Conservation (phyloP, 768 basidiomycete genomes). For the Leccinum barrowsii region DNA sequence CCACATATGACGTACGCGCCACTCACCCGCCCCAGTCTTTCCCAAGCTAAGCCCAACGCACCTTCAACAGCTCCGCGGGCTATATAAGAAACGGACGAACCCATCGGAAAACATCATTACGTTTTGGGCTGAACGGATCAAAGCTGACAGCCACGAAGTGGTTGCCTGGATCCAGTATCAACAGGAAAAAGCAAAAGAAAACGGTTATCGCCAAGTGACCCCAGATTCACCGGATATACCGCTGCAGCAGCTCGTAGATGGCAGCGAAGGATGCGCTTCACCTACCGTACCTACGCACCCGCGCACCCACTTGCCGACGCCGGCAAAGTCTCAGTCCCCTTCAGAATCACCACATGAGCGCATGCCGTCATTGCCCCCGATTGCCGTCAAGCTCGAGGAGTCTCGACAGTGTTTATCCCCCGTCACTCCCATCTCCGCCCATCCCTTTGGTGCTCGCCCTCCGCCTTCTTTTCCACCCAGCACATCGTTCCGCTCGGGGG, state of each 20-base stretch:
- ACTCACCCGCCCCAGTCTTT: conserved; percentile 22
- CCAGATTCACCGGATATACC: conserved; percentile 16
- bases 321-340: conserved; percentile 26
- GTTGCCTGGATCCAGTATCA: conserved; percentile 29
- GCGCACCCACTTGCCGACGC: conserved; percentile 28
- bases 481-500: neutral
- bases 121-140: conserved; percentile 26
- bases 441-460: neutral
- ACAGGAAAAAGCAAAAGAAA: conserved; percentile 20
- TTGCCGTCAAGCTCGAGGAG: conserved; percentile 29
- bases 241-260: neutral
- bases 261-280: conserved; percentile 4
- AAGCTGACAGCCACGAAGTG: conserved; percentile 18
- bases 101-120: conserved; percentile 23
- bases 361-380: conserved; percentile 27
- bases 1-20: neutral
- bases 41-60: conserved; percentile 23
- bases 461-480: neutral
- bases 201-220: neutral
- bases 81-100: conserved; percentile 12
- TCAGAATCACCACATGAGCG: conserved; percentile 8
- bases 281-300: conserved; percentile 11
- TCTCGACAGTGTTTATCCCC: neutral
- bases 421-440: neutral
- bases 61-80: conserved; percentile 18